Evolutionary conservation across 2,329 filamentous ascomycete genomes (phyloP), one percentile per base, ranked within the genome.

Genomic region (Ceratocystis alfenasii): DNA sequence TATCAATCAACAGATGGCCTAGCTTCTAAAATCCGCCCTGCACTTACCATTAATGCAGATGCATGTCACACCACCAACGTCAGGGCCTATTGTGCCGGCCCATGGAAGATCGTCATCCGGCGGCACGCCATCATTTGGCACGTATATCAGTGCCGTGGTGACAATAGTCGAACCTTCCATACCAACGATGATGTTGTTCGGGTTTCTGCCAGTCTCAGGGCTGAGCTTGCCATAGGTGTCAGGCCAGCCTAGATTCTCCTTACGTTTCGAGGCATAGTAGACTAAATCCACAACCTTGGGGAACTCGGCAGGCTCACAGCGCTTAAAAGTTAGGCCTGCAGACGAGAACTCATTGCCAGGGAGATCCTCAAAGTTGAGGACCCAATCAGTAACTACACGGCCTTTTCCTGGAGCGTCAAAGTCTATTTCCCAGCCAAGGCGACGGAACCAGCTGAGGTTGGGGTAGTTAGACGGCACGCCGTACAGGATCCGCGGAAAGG

Each of bases 31-130:
- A 36, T 28, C 8, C 1, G 28, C 44, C 36, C 28, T 1, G 64
- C 25, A 76, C 80, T 68, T 72, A 83, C 83, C 80, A 71, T 76
- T 74, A 68, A 85, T 79, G 72, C 80, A 85, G 64, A 85, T 80
- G 72, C 83, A 86, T n/a, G 82, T 79, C 45, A 83, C 78, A 30
- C 83, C 83, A 59, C 83, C 83, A 53, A 83, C 78, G 67, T 80
- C 76, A 55, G 73, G 71, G 10, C 78, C 80, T 66, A 84, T 78
- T 1, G 73, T 76, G 53, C 74, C 73, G 5, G 81, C 78, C 83
- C 83, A 86, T 1, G 82, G 82, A 8, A 85, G 72, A 69, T 85
- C 81, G 5, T 76, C 74, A 8, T 77, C 76, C 20, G 77, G 75
- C 1, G 76, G 76, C 61, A 78, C 81, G 2, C 76, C 79, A 41